Percentiles rank a stretch among this genome's conserved stretches.
Evolutionary conservation across 306 rosid genomes (phyloP).

Genomic region (Hippophae gyantsensis): DNA sequence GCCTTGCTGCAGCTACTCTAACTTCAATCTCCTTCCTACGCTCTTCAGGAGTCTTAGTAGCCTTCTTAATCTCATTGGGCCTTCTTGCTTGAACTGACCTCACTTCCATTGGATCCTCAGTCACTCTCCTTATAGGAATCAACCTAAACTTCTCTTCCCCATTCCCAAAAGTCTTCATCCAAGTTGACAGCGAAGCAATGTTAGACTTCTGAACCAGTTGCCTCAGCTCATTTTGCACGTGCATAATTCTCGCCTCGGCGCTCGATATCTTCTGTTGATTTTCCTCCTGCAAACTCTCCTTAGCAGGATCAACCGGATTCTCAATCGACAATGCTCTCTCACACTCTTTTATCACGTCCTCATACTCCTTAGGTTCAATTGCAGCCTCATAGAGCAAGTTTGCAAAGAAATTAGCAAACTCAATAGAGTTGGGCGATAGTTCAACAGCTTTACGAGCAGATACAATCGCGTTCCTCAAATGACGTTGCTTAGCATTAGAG

Average conservation of each 20-base stretch:
- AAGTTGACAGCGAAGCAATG: conserved; percentile 61
- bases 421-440: conserved; percentile 71
- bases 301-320: conserved; percentile 73
- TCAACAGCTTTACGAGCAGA: conserved; percentile 67
- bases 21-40: conserved; percentile 93
- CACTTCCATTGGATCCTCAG: conserved; percentile 91
- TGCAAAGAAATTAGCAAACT: conserved; percentile 68
- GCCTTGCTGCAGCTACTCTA: conserved; percentile 91
- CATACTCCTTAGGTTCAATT: conserved; percentile 68
- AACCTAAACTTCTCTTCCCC: conserved; percentile 80
- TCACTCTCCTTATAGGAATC: conserved; percentile 68
- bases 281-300: conserved; percentile 86
- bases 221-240: conserved; percentile 70
- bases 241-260: conserved; percentile 40
- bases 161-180: conserved; percentile 85
- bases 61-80: conserved; percentile 97
- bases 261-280: conserved; percentile 53
- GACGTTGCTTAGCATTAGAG: conserved; percentile 50
- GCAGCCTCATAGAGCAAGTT: conserved; percentile 72
- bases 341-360: conserved; percentile 76
- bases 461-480: conserved; percentile 69
- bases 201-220: conserved; percentile 87
- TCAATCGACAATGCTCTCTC: conserved; percentile 64
- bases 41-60: conserved; percentile 79
- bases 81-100: conserved; percentile 65